Evolutionary conservation across 352 stramenopile genomes (phyloP).

Genomic region (Globisporangium abappressorium): DNA sequence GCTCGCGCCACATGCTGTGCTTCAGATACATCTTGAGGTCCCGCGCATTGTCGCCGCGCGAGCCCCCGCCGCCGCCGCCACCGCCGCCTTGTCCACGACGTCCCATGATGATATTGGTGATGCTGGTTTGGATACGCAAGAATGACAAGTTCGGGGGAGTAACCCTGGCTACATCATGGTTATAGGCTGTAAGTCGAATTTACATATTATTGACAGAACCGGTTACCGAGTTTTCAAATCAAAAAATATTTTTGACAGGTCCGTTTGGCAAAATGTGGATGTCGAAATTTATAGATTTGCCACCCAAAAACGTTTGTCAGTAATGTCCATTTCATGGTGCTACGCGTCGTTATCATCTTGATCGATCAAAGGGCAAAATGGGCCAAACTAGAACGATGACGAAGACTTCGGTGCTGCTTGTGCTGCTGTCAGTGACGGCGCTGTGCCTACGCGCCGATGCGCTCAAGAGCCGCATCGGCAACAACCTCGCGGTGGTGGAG

Average conservation of each 20-base stretch:
- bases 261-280: too few species aligned
- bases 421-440: background rate
- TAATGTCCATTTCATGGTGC: too few species aligned
- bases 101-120: conserved; percentile 21
- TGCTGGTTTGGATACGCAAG: too few species aligned
- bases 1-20: conserved; percentile 81
- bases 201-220: too few species aligned
- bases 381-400: background rate
- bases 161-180: too few species aligned
- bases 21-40: conserved; percentile 83
- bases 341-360: too few species aligned
- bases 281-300: too few species aligned
- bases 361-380: conserved; percentile 1
- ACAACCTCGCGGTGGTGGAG: conserved; percentile 9
- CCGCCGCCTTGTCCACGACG: conserved; percentile 27
- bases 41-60: conserved; percentile 46
- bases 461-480: conserved; percentile 10
- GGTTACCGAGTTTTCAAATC: too few species aligned
- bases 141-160: too few species aligned
- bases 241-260: too few species aligned
- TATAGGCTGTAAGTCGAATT: too few species aligned
- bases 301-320: too few species aligned
- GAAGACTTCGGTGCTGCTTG: background rate
- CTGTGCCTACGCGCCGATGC: background rate
- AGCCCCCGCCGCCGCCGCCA: conserved; percentile 23